Percentiles rank a stretch among this genome's conserved stretches.
Conservation (phyloP, 495 filamentous ascomycete genomes). For the Antarctomyces pellizariae region DNA sequence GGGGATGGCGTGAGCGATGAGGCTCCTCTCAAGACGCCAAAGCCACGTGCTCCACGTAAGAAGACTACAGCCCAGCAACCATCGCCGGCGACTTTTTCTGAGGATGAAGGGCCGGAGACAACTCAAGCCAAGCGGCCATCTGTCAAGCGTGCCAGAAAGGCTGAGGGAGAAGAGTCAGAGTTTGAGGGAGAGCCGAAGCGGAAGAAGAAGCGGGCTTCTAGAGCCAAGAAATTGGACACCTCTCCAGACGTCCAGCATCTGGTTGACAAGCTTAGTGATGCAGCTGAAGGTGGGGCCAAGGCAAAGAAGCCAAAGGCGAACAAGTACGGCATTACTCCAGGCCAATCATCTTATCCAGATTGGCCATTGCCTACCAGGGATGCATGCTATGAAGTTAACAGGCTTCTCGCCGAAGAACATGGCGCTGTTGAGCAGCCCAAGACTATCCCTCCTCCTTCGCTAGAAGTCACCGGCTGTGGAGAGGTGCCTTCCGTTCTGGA, state of each 20-base stretch:
- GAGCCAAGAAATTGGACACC: too few species aligned
- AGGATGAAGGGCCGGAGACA: neutral
- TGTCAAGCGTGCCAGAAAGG: too few species aligned
- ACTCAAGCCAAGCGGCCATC: neutral
- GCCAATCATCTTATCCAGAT: conserved; percentile 42
- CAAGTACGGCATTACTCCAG: conserved; percentile 23
- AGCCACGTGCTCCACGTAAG: too few species aligned
- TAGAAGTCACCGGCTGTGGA: conserved; percentile 67
- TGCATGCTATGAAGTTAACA: conserved; percentile 52
- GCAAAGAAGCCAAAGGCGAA: conserved; percentile 16
- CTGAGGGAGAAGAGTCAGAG: too few species aligned
- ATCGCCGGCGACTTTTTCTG: too few species aligned
- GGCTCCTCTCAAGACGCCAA: too few species aligned
- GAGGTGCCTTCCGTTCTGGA: conserved; percentile 86
- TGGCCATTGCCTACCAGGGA: conserved; percentile 41
- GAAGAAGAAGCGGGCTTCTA: neutral
- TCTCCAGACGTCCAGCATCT: too few species aligned
- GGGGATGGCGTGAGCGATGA: conserved; percentile 1
- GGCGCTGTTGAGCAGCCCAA: conserved; percentile 39
- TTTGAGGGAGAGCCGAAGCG: neutral
- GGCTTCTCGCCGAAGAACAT: conserved; percentile 41
- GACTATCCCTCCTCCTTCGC: conserved; percentile 49
- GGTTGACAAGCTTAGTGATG: too few species aligned
- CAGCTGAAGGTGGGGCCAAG: too few species aligned
- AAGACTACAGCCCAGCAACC: too few species aligned